Evolutionary conservation across 176 grass and related monocot species (phyloP), one percentile per base, ranked within the genome.

Genomic region (Eragrostis curvula): DNA sequence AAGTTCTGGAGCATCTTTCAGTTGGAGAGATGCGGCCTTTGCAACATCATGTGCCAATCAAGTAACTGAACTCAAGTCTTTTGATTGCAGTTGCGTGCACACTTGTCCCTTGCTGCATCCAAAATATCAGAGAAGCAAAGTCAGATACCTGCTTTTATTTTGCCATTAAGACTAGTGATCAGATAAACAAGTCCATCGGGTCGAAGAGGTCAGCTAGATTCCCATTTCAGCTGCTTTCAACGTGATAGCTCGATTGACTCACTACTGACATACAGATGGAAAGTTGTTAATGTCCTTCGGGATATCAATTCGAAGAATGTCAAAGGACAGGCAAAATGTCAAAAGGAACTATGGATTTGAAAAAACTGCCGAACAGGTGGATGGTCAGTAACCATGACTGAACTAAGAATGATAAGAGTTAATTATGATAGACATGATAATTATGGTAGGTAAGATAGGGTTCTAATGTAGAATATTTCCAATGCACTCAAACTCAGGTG

Each of bases 371-470:
- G 9, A 78, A 78, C 86, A 88, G 16, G 66, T 88, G 86, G 73
- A 83, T 71, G 86, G 60, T 71, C 74, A 62, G 86, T 65, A 83
- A 25, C 73, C 65, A 65, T 18, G 71, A 24, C 43, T 2, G 23
- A 63, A 51, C 11, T 78, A 16, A 20, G 63, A 68, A 49, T 13
- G 65, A 17, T 87, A 77, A 18, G 70, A 61, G 42, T 41, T 74
- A 41, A 65, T 24, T 28, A 51, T 29, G 47, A 42, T 66, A 50
- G 71, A 44, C n/a, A 56, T 68, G 23, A 46, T 58, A 60, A 67
- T 46, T 28, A 84, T 58, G 82, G 63, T 76, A 84, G 82, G 82
- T 84, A 55, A 77, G 71, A 74, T 74, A 56, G 32, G 82, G 18
- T 77, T 36, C 52, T 32, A 65, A 65, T 52, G 8, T 52, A 52